Percentiles rank a stretch among this genome's conserved stretches.
phyloP scores from a whole-genome alignment of 352 stramenopile species.

The Pythium pyrilobum region DNA sequence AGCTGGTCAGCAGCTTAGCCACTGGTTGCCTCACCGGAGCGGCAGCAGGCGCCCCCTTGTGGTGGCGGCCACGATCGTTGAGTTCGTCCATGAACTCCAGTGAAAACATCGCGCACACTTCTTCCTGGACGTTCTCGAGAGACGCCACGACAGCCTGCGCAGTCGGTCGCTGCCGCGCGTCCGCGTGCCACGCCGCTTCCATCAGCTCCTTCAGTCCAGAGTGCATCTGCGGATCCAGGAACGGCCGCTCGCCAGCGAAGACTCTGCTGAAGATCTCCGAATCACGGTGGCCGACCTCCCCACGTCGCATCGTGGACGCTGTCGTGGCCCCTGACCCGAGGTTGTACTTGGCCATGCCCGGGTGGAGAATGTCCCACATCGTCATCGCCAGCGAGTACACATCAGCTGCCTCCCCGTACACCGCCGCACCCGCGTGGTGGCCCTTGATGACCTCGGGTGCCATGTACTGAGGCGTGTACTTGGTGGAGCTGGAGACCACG shows the following conservation, averaged over 20 bases:
- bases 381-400: conserved; percentile 44
- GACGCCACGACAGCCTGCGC: conserved; percentile 35
- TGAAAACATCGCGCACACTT: conserved; percentile 39
- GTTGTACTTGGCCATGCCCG: conserved; percentile 40
- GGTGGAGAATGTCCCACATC: conserved; percentile 46
- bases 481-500: conserved; percentile 44
- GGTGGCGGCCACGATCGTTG: conserved; percentile 25
- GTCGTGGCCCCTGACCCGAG: not conserved
- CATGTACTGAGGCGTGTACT: conserved; percentile 30
- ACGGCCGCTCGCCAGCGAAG: conserved; percentile 31
- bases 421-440: conserved; percentile 9
- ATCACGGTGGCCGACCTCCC: conserved; percentile 16
- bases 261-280: conserved; percentile 36
- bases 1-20: conserved; percentile 3
- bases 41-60: too few species aligned
- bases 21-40: too few species aligned
- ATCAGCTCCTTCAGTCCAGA: conserved; percentile 54
- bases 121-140: conserved; percentile 63
- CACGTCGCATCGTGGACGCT: not conserved
- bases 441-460: conserved; percentile 44
- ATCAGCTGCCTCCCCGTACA: conserved; percentile 41
- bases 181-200: conserved; percentile 39
- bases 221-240: conserved; percentile 33
- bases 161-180: conserved; percentile 42
- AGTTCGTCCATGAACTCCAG: conserved; percentile 42